phyloP scores from a whole-genome alignment of 2,329 filamentous ascomycete genomes.

The Hypoxylon sp. region DNA sequence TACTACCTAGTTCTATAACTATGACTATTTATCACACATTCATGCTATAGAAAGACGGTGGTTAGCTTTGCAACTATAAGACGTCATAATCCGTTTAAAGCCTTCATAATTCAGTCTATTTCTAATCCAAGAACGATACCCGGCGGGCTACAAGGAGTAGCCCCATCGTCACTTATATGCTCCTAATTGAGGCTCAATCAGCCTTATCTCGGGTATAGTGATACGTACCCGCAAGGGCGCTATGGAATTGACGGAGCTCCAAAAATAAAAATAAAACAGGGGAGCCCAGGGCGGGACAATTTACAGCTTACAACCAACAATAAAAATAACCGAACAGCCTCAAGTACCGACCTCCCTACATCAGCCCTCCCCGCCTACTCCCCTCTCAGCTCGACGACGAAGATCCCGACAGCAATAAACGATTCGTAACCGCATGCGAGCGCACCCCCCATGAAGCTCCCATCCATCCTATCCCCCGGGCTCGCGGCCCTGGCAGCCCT shows the following conservation, averaged over 20 bases:
- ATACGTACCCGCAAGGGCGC: background rate
- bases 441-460: slow-evolving; percentile 51
- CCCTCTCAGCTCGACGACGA: background rate
- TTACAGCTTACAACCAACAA: background rate
- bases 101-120: background rate
- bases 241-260: slow-evolving; percentile 1
- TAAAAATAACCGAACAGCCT: background rate
- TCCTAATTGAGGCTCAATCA: slow-evolving; percentile 27
- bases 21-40: background rate
- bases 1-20: no score
- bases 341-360: no score
- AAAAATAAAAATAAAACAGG: slow-evolving; percentile 27
- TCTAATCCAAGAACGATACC: background rate
- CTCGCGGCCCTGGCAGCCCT: slow-evolving; percentile 51
- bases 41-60: background rate
- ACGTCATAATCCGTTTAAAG: background rate
- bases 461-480: slow-evolving; percentile 51
- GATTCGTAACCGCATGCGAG: slow-evolving; percentile 4
- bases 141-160: background rate
- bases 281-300: slow-evolving; percentile 15
- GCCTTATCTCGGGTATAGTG: slow-evolving; percentile 6
- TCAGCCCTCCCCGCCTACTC: slow-evolving; percentile 8
- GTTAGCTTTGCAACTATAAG: background rate
- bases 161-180: background rate
- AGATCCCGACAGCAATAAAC: background rate